Evolutionary conservation across 106 monocot genomes (phyloP).

Genomic region (Platanthera guangdongensis): DNA sequence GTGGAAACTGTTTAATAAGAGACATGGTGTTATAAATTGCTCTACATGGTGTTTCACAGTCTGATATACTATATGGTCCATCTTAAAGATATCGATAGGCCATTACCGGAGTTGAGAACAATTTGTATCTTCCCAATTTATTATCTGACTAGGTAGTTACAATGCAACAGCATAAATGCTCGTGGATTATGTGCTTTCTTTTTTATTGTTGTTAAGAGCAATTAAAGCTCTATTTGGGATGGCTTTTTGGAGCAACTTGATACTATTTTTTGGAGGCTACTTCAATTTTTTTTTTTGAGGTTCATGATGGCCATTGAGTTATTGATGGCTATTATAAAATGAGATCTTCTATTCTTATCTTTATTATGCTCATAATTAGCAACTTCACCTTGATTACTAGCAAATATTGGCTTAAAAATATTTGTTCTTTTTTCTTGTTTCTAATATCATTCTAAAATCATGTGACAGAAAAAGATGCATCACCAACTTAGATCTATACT

Average conservation of each 20-base stretch:
- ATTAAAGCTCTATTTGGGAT: background rate
- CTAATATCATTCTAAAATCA: background rate
- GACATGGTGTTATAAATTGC: too few species aligned
- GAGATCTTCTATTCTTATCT: background rate
- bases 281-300: too few species aligned
- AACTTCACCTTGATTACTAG: background rate
- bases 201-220: background rate
- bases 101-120: background rate
- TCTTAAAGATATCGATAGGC: background rate
- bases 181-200: background rate
- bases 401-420: background rate
- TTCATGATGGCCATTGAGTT: background rate
- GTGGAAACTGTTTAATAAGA: too few species aligned
- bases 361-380: conserved; percentile 1
- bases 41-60: background rate
- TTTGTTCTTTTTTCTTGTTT: background rate
- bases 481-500: conserved; percentile 78
- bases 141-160: background rate
- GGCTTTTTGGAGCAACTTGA: too few species aligned
- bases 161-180: background rate
- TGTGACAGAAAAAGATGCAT: conserved; percentile 81
- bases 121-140: background rate
- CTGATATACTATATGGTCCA: background rate
- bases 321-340: background rate
- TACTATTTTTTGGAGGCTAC: too few species aligned